These are phyloP conservation scores for Ananas comosus DNA, from an alignment of 176 grass and related monocot genomes.

Conservation along the genomic window DNA sequence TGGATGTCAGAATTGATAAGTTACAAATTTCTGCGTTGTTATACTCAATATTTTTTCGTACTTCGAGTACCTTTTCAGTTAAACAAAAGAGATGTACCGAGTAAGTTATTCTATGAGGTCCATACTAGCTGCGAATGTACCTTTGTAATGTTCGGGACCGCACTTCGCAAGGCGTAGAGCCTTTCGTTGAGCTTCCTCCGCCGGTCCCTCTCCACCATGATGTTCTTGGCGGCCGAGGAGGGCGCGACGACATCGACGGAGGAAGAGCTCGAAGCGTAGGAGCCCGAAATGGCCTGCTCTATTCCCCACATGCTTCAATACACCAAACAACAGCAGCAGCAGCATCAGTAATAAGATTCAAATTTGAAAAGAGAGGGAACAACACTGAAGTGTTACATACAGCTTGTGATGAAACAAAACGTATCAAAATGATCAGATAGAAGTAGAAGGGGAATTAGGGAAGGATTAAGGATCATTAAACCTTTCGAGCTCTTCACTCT, in stretches of 20 bases:
- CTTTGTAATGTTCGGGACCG: slow-evolving; percentile 66
- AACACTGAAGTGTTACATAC: neutral
- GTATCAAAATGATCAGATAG: neutral
- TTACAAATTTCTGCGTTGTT: no score
- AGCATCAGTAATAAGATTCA: neutral
- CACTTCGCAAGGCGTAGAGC: slow-evolving; percentile 49
- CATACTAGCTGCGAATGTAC: neutral
- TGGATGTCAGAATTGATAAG: no score
- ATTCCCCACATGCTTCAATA: slow-evolving; percentile 26
- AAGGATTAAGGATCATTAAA: slow-evolving; percentile 1
- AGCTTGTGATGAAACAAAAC: slow-evolving; percentile 3
- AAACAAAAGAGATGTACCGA: no score
- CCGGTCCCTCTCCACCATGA: slow-evolving; percentile 28
- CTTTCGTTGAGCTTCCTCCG: slow-evolving; percentile 47
- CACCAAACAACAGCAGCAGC: neutral
- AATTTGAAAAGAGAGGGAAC: neutral
- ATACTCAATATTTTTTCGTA: no score
- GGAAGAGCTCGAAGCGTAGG: slow-evolving; percentile 19
- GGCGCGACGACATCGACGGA: slow-evolving; percentile 12
- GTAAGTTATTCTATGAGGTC: no score
- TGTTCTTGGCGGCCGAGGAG: neutral
- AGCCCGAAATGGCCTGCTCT: slow-evolving; percentile 12
- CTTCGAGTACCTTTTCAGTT: no score
- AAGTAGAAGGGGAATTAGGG: no score
- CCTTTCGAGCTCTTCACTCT: slow-evolving; percentile 31